Evolutionary conservation across 306 rosid genomes (phyloP), one percentile per base, ranked within the genome.

Genomic region (Coriaria nepalensis): DNA sequence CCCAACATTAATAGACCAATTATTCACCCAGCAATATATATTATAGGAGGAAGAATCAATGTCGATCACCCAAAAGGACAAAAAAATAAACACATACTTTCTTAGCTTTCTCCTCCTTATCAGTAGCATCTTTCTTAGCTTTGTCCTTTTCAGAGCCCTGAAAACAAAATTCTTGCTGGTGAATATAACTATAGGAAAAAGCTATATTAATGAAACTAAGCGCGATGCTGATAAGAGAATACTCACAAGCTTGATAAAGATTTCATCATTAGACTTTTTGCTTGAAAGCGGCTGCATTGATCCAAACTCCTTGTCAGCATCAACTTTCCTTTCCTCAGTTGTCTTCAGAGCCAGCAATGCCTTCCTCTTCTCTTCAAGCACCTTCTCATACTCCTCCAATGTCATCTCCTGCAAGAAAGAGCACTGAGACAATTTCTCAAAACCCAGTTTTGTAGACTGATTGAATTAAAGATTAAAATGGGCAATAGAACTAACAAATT

Each of bases 61-160:
- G 12, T 10, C 14, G 11, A 48, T 13, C n/a, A 57, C 35, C n/a
- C 5, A 42, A 36, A 8, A 37, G 29, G n/a, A n/a, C n/a, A 51
- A 13, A 33, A 40, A 45, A 2, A 35, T 14, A 6, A 2, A 33
- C 47, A 12, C n/a, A 38, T 38, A 88, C 97, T 93, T 88, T 88
- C 72, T 78, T 88, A 37, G 84, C 71, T 71, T 63, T 90, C 55
- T 90, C 95, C 53, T 90, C 95, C 68, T 79, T 84, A 13, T 90
- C 90, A 47, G 73, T 61, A 33, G 81, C 82, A 20, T 90, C 97
- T 20, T 20, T 20, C 54, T 73, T 90, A 46, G 77, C 84, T 63
- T 72, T 90, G 44, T 90, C 97, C 66, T 90, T 90, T 34, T 84
- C 97, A 69, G 92, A 78, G 43, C 97, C 87, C 97, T 90, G 43